These are phyloP conservation scores for Cucurbita ficifolia DNA, from an alignment of 306 rosid genomes.

Conservation along the genomic window DNA sequence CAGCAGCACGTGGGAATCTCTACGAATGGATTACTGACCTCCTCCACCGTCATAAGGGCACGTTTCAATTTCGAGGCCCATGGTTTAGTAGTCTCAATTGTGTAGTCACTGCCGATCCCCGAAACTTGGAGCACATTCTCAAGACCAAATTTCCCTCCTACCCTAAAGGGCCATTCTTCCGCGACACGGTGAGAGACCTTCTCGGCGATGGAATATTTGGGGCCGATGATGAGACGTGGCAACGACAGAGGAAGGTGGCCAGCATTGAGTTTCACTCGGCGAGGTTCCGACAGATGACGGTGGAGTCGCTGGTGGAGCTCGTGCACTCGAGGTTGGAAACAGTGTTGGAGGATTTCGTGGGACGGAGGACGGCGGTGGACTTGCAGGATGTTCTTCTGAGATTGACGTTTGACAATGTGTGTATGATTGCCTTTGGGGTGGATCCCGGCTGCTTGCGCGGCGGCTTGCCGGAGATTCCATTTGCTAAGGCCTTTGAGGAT, in stretches of 20 bases:
- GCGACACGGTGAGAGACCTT: slow-evolving; percentile 47
- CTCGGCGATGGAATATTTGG: slow-evolving; percentile 76
- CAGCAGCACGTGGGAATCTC: slow-evolving; percentile 21
- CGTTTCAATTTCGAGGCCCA: slow-evolving; percentile 61
- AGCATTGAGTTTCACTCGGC: slow-evolving; percentile 84
- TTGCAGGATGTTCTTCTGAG: slow-evolving; percentile 69
- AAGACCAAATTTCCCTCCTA: slow-evolving; percentile 50
- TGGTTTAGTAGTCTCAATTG: slow-evolving; percentile 50
- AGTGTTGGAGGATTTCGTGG: slow-evolving; percentile 29
- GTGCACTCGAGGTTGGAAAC: slow-evolving; percentile 54
- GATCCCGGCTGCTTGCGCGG: slow-evolving; percentile 67
- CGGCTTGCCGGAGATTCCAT: slow-evolving; percentile 49
- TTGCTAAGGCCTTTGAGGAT: slow-evolving; percentile 79
- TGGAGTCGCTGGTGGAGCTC: slow-evolving; percentile 43
- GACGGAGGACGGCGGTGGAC: slow-evolving; percentile 21
- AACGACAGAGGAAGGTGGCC: slow-evolving; percentile 64
- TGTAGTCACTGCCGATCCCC: slow-evolving; percentile 66
- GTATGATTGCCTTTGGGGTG: slow-evolving; percentile 87
- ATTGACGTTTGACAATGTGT: slow-evolving; percentile 76
- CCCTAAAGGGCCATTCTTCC: slow-evolving; percentile 70
- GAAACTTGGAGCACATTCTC: slow-evolving; percentile 74
- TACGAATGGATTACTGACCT: slow-evolving; percentile 61
- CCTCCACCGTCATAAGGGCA: slow-evolving; percentile 31
- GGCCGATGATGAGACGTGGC: slow-evolving; percentile 76
- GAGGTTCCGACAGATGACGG: slow-evolving; percentile 45